Base-by-base conservation (phyloP, 805 yeast genomes). In the Yamadazyma ubonensis region DNA sequence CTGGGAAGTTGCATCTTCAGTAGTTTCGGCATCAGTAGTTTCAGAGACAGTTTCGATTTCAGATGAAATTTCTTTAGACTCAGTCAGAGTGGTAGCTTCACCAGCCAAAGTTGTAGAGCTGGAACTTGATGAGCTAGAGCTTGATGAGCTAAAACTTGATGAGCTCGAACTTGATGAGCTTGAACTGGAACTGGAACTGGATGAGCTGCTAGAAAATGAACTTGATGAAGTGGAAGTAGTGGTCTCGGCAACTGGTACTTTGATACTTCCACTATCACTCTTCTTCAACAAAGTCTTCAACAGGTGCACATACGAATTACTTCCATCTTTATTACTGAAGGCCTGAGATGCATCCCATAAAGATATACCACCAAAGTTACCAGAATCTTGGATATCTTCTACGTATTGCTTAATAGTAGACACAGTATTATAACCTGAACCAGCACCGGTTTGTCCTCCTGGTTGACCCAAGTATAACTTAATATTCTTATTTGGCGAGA, bases 281-380 rank as follows among this genome's bases (percentile, higher is more conserved):
- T 11, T 12, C 6, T 21, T 29, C 48, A 78, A 57, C 30, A 73
- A 54, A 19, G 57, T 43, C 56, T 76, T 75, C 58, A 79, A 55
- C 28, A 62, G 66, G 22, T 71, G 44, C 12, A 52, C 55, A 46
- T 46, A 61, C 18, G 46, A 54, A 7, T 33, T 41, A 21, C 63
- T 60, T 23, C 45, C 37, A 31, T 43, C 35, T 18, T 45, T 48
- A 40, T 59, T 59, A 10, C 48, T 43, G 49, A 50, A 54, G 14
- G 76, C 76, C 48, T 78, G 78, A 7, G 83, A 70, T 11, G 88
- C 86, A 50, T 88, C 96, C 97, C 98, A 90, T 45, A 89, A 65
- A 74, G 83, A 78, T 54, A 90, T 76, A 23, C 89, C 85, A 16
- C 83, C 83, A 50, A 89, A 76, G 44, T 53, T 49, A 8, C 54